Conservation (phyloP, 441 rosid species). For the Brassica hybrid region DNA sequence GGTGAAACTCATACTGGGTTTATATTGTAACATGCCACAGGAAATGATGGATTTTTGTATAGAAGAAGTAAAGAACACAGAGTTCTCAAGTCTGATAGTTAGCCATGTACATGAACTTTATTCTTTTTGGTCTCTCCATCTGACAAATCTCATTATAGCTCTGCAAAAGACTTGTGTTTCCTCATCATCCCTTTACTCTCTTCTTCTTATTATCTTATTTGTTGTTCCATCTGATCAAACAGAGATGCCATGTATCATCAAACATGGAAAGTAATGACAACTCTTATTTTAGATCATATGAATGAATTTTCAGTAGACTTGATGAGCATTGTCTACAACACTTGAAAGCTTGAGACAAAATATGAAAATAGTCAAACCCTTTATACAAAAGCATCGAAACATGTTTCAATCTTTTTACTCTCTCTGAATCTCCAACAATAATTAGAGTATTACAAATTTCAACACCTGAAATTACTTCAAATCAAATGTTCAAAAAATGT, state of each 20-base stretch:
- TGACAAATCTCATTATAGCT: conserved; percentile 43
- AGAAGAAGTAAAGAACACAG: neutral
- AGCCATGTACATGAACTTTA: conserved; percentile 63
- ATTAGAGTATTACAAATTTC: too few species aligned
- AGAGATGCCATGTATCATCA: conserved; percentile 18
- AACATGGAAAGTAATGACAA: neutral
- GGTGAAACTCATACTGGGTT: neutral
- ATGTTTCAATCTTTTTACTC: too few species aligned
- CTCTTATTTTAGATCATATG: neutral
- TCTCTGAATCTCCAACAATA: too few species aligned
- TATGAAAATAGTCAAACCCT: too few species aligned
- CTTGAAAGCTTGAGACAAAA: too few species aligned
- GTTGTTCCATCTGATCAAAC: conserved; percentile 44
- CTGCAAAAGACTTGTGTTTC: conserved; percentile 60
- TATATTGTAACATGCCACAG: neutral
- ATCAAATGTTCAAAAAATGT: too few species aligned
- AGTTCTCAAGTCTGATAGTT: conserved; percentile 35
- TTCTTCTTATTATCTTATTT: conserved; percentile 18
- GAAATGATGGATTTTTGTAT: neutral
- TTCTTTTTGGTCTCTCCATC: conserved; percentile 47
- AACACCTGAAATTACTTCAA: too few species aligned
- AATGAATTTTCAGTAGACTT: neutral
- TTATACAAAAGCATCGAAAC: too few species aligned
- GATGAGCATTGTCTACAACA: too few species aligned
- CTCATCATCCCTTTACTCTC: too few species aligned